Percentiles rank a stretch among this genome's conserved stretches.
phyloP scores from a whole-genome alignment of 225 moss, liverwort and hornwort genomes.

The Thuidium tamariscinum region DNA sequence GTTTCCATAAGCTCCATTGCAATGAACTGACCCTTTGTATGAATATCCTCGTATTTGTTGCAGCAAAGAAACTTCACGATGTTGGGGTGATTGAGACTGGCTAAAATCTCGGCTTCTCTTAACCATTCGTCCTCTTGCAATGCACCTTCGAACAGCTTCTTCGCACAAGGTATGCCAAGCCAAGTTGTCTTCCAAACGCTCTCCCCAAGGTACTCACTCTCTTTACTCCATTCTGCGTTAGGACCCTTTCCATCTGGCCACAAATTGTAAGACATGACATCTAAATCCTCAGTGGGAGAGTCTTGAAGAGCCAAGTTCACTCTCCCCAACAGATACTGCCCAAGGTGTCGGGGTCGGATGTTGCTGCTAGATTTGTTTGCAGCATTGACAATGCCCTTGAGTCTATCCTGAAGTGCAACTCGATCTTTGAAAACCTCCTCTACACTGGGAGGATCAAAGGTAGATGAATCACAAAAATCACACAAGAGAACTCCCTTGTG shows the following conservation, averaged over 20 bases:
- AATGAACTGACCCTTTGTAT: neutral
- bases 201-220: neutral
- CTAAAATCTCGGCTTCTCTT: neutral
- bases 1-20: neutral
- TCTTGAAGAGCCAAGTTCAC: neutral
- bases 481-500: neutral
- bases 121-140: neutral
- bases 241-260: neutral
- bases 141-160: neutral
- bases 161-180: neutral
- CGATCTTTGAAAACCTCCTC: neutral
- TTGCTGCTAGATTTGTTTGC: neutral
- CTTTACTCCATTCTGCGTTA: neutral
- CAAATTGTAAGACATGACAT: neutral
- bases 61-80: neutral
- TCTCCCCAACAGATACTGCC: neutral
- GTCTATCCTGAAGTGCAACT: neutral
- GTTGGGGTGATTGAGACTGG: neutral
- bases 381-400: neutral
- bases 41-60: neutral
- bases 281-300: neutral
- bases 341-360: neutral
- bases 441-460: neutral
- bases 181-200: neutral
- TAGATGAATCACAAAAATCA: neutral